Evolutionary conservation across 257 asterid species (phyloP), one percentile per base, ranked within the genome.

Genomic region (Petrea volubilis): DNA sequence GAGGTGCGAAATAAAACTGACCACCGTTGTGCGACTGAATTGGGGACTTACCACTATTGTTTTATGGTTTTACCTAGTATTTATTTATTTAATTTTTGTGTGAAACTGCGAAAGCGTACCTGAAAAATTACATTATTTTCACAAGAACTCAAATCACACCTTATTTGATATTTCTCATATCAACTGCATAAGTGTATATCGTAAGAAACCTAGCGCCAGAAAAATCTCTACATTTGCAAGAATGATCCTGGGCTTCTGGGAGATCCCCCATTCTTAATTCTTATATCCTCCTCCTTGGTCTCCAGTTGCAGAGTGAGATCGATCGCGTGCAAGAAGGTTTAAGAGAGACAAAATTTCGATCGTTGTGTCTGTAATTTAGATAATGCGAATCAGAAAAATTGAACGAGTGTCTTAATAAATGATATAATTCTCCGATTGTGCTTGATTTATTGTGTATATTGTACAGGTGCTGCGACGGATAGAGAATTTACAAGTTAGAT

Each of bases 371-470:
- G 24, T 46, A 17, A 58, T 41, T 28, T 23, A 10, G 14, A 64
- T 28, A 43, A 3, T 64, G 60, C 27, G 41, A 68, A 41, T 68
- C 67, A 31, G 20, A 76, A 75, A 63, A 43, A 21, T 44, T 44
- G 25, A 49, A 7, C 65, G 55, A 47, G 68, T 69, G 65, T 70
- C 46, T 43, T 59, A 21, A 41, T 36, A 40, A 38, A 5, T 36
- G 8, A 57, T 68, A 14, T 28, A 49, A 40, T 17, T 23, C 56
- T 17, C 5, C 44, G 41, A 9, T 64, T 44, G 53, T 46, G 64
- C 38, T 77, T 60, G 17, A 23, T 41, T 43, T 10, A 25, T 11
- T 52, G 6, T 27, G 8, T 29, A 29, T 9, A 24, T 65, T 29
- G 34, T 41, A 12, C 36, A 31, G 38, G 40, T 46, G 2, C 18